A percentile compares a stretch with the other conserved stretches of the same genome.
These are phyloP conservation scores for Sporobolomyces pararoseus DNA, from an alignment of 768 basidiomycete species.

Conservation along the genomic window DNA sequence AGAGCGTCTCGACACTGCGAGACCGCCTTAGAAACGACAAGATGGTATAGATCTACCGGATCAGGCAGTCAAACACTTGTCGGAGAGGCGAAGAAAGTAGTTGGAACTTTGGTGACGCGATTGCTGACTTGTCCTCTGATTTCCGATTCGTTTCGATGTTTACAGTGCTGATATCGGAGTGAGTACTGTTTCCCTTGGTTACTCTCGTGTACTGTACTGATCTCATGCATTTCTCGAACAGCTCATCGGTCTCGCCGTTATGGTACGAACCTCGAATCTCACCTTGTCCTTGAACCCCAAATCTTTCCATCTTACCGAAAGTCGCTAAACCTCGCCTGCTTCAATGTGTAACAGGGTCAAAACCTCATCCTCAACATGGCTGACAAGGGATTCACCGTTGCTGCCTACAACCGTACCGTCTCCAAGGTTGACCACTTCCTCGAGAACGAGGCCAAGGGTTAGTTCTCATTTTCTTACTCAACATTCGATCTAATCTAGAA, in stretches of 20 bases:
- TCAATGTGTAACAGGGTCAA: constrained; percentile 37
- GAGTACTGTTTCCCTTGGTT: background rate
- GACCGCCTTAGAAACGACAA: background rate
- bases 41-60: background rate
- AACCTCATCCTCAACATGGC: constrained; percentile 57
- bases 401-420: constrained; percentile 94
- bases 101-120: constrained; percentile 8
- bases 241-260: constrained; percentile 47
- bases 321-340: background rate
- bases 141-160: background rate
- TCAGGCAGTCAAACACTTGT: background rate
- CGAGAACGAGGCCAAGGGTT: constrained; percentile 95
- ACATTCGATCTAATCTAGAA: background rate
- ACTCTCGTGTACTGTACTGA: background rate
- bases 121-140: constrained; percentile 3
- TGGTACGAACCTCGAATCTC: constrained; percentile 17
- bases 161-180: constrained; percentile 45
- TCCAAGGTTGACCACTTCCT: constrained; percentile 95
- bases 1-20: background rate
- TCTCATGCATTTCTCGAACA: background rate
- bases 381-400: constrained; percentile 97
- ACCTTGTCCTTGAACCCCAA: no score
- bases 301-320: background rate
- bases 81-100: background rate
- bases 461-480: constrained; percentile 30